A percentile compares a stretch with the other conserved stretches of the same genome.
phyloP scores from a whole-genome alignment of 2,329 filamentous ascomycete genomes.

The Fusarium penzigii region DNA sequence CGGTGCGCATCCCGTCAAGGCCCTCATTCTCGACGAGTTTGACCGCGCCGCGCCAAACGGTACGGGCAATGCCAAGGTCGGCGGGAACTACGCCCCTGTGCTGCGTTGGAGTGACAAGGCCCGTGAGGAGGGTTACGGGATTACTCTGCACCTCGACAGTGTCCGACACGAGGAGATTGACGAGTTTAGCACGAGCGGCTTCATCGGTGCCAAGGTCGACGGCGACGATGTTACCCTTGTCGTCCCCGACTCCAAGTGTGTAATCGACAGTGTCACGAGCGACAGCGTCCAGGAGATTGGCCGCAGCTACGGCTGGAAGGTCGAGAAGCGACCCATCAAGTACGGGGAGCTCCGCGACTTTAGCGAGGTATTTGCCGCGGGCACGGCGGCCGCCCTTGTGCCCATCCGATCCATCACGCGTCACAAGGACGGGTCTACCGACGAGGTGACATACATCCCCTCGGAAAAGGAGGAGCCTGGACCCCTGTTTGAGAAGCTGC shows the following conservation, averaged over 20 bases:
- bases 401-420: slow-evolving; percentile 90
- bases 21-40: slow-evolving; percentile 87
- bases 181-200: slow-evolving; percentile 93
- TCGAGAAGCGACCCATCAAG: slow-evolving; percentile 73
- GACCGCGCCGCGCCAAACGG: slow-evolving; percentile 91
- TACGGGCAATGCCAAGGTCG: slow-evolving; percentile 88
- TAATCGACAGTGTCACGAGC: slow-evolving; percentile 85
- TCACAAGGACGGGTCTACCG: slow-evolving; percentile 41
- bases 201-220: slow-evolving; percentile 73
- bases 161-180: slow-evolving; percentile 82
- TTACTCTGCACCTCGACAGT: slow-evolving; percentile 91
- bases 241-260: slow-evolving; percentile 83
- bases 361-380: slow-evolving; percentile 83
- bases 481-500: slow-evolving; percentile 68
- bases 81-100: slow-evolving; percentile 94
- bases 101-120: slow-evolving; percentile 85
- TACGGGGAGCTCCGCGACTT: slow-evolving; percentile 57
- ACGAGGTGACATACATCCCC: slow-evolving; percentile 58
- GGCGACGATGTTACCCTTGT: slow-evolving; percentile 69
- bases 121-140: slow-evolving; percentile 78
- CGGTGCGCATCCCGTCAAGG: slow-evolving; percentile 83
- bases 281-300: slow-evolving; percentile 78
- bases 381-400: slow-evolving; percentile 87
- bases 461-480: slow-evolving; percentile 68
- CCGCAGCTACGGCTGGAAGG: slow-evolving; percentile 76